phyloP scores from a whole-genome alignment of 208 protist species.

The Phytomonas serpens region DNA sequence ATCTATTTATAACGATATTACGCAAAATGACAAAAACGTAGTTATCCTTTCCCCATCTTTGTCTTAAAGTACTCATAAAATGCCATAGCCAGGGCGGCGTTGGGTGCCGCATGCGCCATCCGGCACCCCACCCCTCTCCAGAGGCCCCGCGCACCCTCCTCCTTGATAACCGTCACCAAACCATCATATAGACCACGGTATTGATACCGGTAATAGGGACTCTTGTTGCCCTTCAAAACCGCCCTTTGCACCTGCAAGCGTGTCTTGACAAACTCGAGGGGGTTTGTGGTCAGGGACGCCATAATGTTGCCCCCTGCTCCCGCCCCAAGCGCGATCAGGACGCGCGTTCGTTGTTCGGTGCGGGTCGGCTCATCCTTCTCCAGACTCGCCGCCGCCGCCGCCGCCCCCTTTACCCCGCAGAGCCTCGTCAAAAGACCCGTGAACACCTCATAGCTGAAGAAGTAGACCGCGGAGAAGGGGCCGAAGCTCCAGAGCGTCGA shows the following conservation, averaged over 20 bases:
- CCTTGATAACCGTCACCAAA: constrained; percentile 23
- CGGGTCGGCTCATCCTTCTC: background rate
- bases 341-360: constrained; percentile 14
- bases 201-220: constrained; percentile 35
- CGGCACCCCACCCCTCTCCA: constrained; percentile 57
- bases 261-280: constrained; percentile 87
- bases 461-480: constrained; percentile 86
- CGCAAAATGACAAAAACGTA: background rate
- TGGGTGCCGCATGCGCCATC: constrained; percentile 56
- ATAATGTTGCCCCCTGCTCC: constrained; percentile 51
- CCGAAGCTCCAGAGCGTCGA: constrained; percentile 84
- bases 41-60: background rate
- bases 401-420: background rate
- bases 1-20: background rate
- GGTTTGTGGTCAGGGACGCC: constrained; percentile 73
- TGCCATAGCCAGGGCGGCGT: constrained; percentile 79
- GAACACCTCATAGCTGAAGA: constrained; percentile 78
- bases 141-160: constrained; percentile 52
- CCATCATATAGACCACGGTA: constrained; percentile 59
- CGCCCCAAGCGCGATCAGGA: constrained; percentile 33
- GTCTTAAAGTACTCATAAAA: constrained; percentile 49
- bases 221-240: constrained; percentile 18
- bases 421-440: constrained; percentile 14
- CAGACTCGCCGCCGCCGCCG: background rate
- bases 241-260: constrained; percentile 83